These are phyloP conservation scores for Clavispora phyllophila DNA, from an alignment of 805 yeast species.

Conservation along the genomic window DNA sequence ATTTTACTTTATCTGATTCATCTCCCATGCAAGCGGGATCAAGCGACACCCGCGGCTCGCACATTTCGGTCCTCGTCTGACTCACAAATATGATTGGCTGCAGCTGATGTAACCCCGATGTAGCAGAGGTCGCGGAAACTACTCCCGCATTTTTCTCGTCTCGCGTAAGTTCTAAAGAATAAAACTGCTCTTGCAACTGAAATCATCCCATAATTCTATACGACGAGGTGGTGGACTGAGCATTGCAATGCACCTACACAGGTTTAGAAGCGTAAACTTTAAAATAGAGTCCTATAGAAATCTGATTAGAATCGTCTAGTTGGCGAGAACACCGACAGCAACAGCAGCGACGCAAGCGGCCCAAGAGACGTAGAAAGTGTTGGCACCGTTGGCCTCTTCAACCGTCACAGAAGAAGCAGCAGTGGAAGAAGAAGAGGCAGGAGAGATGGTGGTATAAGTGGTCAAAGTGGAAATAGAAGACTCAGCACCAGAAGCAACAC, in stretches of 20 bases:
- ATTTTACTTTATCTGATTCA: neutral
- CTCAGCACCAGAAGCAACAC: no score
- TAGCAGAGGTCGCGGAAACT: no score
- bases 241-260: neutral
- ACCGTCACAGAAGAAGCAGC: neutral
- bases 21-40: neutral
- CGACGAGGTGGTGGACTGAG: neutral
- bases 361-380: neutral
- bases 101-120: neutral
- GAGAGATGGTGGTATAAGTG: slow-evolving; percentile 1
- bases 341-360: neutral
- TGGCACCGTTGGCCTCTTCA: neutral
- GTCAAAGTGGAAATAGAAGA: neutral
- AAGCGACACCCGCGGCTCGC: no score
- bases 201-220: no score
- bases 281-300: neutral
- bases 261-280: neutral
- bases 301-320: neutral
- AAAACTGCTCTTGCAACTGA: no score
- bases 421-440: neutral
- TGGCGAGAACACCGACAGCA: neutral
- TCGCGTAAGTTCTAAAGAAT: no score
- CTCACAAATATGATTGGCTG: neutral
- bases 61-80: neutral
- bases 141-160: no score